phyloP scores from a whole-genome alignment of 352 stramenopile species.

The Thraustochytrium sp. region DNA sequence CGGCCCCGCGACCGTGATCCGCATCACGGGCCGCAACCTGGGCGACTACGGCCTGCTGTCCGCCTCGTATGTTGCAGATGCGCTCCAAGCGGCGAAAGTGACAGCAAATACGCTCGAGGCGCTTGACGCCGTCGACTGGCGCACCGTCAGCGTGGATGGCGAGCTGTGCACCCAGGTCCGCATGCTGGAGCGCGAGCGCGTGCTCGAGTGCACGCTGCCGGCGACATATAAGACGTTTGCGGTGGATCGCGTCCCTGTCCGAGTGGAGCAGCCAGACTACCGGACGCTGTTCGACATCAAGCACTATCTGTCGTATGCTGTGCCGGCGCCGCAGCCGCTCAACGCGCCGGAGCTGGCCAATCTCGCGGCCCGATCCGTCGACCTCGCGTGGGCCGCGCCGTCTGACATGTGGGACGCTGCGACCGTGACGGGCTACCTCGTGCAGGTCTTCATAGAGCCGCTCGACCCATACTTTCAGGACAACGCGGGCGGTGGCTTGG shows the following conservation, averaged over 20 bases:
- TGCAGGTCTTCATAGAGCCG: conserved; percentile 45
- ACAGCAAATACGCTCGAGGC: background rate
- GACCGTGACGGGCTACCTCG: conserved; percentile 70
- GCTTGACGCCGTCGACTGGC: background rate
- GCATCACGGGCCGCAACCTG: conserved; percentile 18
- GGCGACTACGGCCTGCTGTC: conserved; percentile 24
- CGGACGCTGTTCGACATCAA: conserved; percentile 61
- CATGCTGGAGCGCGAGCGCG: conserved; percentile 54
- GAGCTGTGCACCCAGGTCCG: conserved; percentile 60
- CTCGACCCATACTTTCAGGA: background rate
- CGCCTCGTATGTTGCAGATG: too few species aligned
- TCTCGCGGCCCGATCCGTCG: conserved; percentile 64
- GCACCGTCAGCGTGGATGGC: conserved; percentile 62
- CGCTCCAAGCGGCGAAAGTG: too few species aligned
- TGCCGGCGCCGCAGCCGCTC: conserved; percentile 38
- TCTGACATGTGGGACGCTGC: conserved; percentile 64
- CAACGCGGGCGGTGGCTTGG: background rate
- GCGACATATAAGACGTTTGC: conserved; percentile 48
- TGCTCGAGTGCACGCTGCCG: conserved; percentile 71
- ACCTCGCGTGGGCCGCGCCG: conserved; percentile 69
- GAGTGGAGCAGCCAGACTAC: conserved; percentile 61
- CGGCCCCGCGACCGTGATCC: background rate
- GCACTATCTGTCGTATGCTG: conserved; percentile 63
- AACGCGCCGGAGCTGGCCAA: conserved; percentile 62
- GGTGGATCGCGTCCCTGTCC: conserved; percentile 58